Conservation (phyloP, 148 eudicot species). For the Beta vulgaris region DNA sequence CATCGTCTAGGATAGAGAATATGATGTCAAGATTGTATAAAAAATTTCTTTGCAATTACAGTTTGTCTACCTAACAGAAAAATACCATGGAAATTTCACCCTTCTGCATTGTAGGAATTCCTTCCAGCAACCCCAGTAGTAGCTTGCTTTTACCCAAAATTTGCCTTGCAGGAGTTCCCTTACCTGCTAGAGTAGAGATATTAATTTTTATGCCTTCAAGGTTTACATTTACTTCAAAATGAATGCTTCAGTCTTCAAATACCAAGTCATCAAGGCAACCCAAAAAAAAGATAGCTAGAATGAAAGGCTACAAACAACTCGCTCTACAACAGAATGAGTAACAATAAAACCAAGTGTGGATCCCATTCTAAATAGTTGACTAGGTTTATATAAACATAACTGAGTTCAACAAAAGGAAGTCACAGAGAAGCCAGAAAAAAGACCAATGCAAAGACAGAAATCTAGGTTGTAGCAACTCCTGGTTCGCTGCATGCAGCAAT, state of each 20-base stretch:
- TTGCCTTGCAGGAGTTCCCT: conserved; percentile 71
- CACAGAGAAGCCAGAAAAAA: neutral
- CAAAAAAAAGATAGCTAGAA: neutral
- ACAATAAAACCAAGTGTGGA: neutral
- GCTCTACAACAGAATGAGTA: neutral
- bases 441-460: neutral
- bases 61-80: conserved; percentile 4
- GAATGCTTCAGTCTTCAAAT: neutral
- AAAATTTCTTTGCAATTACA: neutral
- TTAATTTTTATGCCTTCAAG: neutral
- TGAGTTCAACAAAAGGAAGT: neutral
- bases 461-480: conserved; percentile 4
- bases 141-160: conserved; percentile 94
- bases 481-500: neutral
- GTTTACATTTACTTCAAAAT: conserved; percentile 1
- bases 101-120: conserved; percentile 87
- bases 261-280: neutral
- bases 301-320: neutral
- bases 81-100: conserved; percentile 96
- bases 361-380: neutral
- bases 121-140: conserved; percentile 92
- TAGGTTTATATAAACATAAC: neutral
- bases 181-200: conserved; percentile 47
- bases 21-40: neutral
- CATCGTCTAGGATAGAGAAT: neutral